Conservation (phyloP, 139 green algal species). For the Chlorella sorokiniana region DNA sequence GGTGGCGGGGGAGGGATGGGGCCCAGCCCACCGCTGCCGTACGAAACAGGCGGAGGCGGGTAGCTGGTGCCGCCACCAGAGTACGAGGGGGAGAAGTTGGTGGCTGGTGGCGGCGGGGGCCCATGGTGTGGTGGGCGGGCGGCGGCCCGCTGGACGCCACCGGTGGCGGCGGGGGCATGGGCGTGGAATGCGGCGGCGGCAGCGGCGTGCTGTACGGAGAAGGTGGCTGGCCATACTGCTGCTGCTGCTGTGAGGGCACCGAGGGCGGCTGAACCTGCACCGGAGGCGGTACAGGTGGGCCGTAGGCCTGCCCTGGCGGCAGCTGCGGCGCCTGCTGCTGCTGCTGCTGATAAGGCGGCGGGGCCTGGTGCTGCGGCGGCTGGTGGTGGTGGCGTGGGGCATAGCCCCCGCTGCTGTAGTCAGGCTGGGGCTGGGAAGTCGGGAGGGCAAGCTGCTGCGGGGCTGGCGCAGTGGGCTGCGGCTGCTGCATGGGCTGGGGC, state of each 20-base stretch:
- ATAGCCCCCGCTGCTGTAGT: background rate
- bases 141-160: background rate
- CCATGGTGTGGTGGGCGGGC: constrained; percentile 26
- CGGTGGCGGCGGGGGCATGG: constrained; percentile 12
- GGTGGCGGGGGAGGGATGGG: constrained; percentile 37
- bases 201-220: background rate
- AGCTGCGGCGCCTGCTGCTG: background rate
- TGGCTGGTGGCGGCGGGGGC: background rate
- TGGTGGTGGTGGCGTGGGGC: background rate
- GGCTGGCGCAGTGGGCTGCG: background rate
- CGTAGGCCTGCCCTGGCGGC: background rate
- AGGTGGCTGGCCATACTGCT: constrained; percentile 6
- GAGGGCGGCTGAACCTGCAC: background rate
- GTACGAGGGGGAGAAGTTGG: background rate
- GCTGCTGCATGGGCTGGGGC: constrained; percentile 16
- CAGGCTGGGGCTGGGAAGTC: background rate
- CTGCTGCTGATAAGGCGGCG: background rate
- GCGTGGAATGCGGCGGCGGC: constrained; percentile 9
- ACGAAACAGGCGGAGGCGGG: constrained; percentile 12
- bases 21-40: constrained; percentile 9
- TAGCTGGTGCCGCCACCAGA: constrained; percentile 7
- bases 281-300: background rate
- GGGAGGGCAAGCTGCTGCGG: background rate
- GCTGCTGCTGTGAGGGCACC: background rate
- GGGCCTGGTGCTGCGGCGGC: background rate